Evolutionary conservation across 139 green algal genomes (phyloP).

Genomic region (Micractinium sp.): DNA sequence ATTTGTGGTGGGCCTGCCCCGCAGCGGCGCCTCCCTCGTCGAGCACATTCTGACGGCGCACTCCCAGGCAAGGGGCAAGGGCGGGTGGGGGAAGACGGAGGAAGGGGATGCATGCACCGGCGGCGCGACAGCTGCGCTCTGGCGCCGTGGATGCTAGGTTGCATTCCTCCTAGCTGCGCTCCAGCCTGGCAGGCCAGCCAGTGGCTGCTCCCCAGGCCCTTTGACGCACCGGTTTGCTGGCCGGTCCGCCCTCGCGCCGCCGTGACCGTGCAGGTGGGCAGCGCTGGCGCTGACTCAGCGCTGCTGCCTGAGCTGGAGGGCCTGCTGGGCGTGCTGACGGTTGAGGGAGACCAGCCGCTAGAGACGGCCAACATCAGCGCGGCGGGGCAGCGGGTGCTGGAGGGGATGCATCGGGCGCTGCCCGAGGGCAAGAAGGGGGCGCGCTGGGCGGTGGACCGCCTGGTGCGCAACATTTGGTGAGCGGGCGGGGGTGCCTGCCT

Average conservation of each 20-base stretch:
- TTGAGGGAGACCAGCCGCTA: neutral
- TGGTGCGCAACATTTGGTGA: constrained; percentile 79
- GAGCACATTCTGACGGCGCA: constrained; percentile 69
- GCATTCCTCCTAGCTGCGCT: too few species aligned
- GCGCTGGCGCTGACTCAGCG: constrained; percentile 67
- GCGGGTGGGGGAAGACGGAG: neutral
- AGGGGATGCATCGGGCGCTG: neutral
- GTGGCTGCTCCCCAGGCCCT: too few species aligned
- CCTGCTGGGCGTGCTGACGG: constrained; percentile 40
- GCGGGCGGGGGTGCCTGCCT: too few species aligned
- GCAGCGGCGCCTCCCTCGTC: constrained; percentile 75
- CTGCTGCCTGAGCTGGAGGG: constrained; percentile 59
- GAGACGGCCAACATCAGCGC: neutral
- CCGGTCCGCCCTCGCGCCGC: too few species aligned
- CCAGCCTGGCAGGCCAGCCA: too few species aligned
- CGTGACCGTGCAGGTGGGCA: constrained; percentile 25
- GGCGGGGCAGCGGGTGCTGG: constrained; percentile 8
- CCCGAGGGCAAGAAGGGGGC: neutral
- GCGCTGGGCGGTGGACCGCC: constrained; percentile 75
- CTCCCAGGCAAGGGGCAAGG: constrained; percentile 43
- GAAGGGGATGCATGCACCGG: too few species aligned
- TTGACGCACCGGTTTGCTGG: too few species aligned
- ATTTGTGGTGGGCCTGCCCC: constrained; percentile 77
- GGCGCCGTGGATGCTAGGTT: too few species aligned
- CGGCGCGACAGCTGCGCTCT: too few species aligned